Evolutionary conservation across 2,329 filamentous ascomycete species (phyloP), one percentile per base, ranked within the genome.

Genomic region (Neofusicoccum sp.): DNA sequence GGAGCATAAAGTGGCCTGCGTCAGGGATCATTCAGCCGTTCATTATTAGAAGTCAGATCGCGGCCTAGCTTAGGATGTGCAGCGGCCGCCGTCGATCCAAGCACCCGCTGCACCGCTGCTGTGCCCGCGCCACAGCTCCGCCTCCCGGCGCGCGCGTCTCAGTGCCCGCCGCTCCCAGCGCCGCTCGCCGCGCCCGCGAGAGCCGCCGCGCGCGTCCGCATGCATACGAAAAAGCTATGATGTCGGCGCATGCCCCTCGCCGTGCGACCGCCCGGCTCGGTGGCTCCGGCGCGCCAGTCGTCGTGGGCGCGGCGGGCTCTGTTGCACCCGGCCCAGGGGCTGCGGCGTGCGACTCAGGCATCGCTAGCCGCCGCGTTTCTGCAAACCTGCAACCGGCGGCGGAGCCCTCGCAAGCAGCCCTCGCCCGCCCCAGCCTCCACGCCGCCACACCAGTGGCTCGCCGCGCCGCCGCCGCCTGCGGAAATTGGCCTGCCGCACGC

Each of bases 41-140:
- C 57, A 59, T 59, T 48, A 59, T 59, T 59, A 59, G 57, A 59
- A 59, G 43, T 49, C 57, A 59, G 57, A 59, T 59, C 57, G 57
- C 56, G 41, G 56, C 43, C 41, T 38, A 44, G 56, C 41, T 26
- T 43, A 49, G 57, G 57, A 59, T 59, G 57, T 59, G 57, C 57
- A 59, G 57, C 57, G 43, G 57, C 57, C 41, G 56, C 41, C 44
- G 57, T 59, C 57, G 57, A 59, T 59, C 57, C 54, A 58, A 58
- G 54, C 54, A 58, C 53, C 53, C 53, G 53, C 53, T 44, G 38
- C 33, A 44, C 54, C 54, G 45, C 40, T 53, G n/a, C 34, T 30
- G 30, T 58, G 28, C 40, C 24, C 48, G 41, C 54, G 54, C 54
- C 54, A 58, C 54, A 45, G 26, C 36, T 30, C 47, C 47, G 47